These are phyloP conservation scores for Suillus discolor DNA, from an alignment of 768 basidiomycete genomes.

Conservation along the genomic window DNA sequence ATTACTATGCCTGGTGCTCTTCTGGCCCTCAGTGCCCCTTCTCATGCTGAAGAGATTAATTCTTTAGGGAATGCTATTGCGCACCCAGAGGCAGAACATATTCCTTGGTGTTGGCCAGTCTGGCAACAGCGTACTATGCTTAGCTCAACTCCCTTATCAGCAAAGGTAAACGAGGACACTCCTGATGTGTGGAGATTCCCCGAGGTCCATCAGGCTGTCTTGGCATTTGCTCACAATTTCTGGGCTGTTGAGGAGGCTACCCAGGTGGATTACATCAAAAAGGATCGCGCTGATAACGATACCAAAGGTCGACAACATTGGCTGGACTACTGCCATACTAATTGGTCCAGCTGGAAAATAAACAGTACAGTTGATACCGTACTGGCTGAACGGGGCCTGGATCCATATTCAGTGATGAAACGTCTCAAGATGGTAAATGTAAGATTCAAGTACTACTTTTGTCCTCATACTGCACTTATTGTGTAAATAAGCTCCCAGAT, in stretches of 20 bases:
- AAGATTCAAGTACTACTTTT: neutral
- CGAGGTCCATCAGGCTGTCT: neutral
- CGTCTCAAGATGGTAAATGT: neutral
- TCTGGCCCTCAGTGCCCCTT: neutral
- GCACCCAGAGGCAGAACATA: neutral
- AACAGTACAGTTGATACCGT: neutral
- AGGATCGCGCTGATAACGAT: neutral
- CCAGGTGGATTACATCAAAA: neutral
- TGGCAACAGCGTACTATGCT: neutral
- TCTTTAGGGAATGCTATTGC: fast-evolving
- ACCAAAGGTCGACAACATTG: neutral
- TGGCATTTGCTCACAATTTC: neutral
- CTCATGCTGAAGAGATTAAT: neutral
- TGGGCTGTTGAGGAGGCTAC: neutral
- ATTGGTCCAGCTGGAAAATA: neutral
- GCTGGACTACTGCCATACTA: neutral
- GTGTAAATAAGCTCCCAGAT: neutral
- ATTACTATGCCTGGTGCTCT: neutral
- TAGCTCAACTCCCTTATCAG: neutral
- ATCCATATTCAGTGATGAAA: neutral
- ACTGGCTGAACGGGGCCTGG: neutral
- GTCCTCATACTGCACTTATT: neutral
- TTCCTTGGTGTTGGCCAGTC: neutral
- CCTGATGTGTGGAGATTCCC: neutral
- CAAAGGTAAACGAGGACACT: neutral